Evolutionary conservation across 2,329 filamentous ascomycete genomes (phyloP).

Genomic region (Aspergillus candidus): DNA sequence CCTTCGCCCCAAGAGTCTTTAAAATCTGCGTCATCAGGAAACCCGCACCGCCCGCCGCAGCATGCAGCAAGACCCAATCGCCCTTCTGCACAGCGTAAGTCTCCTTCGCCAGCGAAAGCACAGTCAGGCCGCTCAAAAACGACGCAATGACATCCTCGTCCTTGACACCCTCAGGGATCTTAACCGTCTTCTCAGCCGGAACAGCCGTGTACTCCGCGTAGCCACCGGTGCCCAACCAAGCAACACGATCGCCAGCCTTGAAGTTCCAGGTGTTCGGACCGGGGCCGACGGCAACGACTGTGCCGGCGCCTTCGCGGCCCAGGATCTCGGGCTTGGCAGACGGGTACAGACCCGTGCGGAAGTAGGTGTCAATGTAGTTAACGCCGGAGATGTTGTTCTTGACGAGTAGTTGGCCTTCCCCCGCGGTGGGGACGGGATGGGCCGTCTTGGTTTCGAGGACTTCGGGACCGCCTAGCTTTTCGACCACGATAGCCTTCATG

Average conservation of each 20-base stretch:
- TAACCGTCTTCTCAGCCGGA: constrained; percentile 49
- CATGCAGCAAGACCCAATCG: constrained; percentile 79
- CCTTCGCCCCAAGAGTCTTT: constrained; percentile 63
- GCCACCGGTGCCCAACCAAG: constrained; percentile 54
- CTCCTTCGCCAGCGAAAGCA: constrained; percentile 71
- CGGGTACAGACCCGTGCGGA: constrained; percentile 76
- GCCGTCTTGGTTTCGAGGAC: constrained; percentile 66
- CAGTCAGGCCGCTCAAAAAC: constrained; percentile 77
- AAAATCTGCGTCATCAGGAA: constrained; percentile 70
- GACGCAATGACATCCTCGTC: constrained; percentile 61
- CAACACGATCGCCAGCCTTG: constrained; percentile 63
- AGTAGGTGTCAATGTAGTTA: constrained; percentile 91
- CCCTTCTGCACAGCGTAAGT: constrained; percentile 63
- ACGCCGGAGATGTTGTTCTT: constrained; percentile 75
- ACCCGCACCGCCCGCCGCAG: constrained; percentile 77
- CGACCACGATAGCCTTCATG: constrained; percentile 68
- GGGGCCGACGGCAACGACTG: constrained; percentile 56
- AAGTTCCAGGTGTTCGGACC: constrained; percentile 50
- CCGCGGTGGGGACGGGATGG: constrained; percentile 61
- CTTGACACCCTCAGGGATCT: constrained; percentile 57
- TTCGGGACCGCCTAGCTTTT: constrained; percentile 65
- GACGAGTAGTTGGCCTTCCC: constrained; percentile 68
- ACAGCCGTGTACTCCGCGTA: constrained; percentile 58
- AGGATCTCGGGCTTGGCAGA: constrained; percentile 66
- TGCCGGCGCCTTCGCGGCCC: constrained; percentile 73